Percentiles rank a stretch among this genome's conserved stretches.
These are phyloP conservation scores for Diaporthe ilicicola DNA, from an alignment of 2,329 filamentous ascomycete species.

Conservation along the genomic window DNA sequence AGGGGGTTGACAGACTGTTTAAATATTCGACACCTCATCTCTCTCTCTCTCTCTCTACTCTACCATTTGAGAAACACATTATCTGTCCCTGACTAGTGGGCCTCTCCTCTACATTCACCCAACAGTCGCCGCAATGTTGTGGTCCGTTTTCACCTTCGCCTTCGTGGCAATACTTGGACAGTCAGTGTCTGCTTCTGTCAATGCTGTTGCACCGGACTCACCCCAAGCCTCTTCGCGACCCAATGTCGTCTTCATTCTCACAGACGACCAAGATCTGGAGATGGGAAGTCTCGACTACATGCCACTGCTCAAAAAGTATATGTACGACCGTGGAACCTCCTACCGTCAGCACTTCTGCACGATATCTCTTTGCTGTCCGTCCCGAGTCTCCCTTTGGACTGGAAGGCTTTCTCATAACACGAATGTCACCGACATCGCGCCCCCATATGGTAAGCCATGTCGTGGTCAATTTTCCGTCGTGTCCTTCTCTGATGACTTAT, in stretches of 20 bases:
- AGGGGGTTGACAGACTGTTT: no score
- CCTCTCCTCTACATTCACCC: no score
- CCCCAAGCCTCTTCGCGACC: conserved; percentile 40
- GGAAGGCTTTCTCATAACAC: conserved; percentile 70
- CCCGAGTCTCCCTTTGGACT: conserved; percentile 67
- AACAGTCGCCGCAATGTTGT: no score
- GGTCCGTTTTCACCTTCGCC: no score
- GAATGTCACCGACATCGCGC: conserved; percentile 67
- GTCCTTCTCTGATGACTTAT: not conserved
- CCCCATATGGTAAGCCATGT: conserved; percentile 61
- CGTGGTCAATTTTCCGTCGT: not conserved
- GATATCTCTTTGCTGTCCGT: conserved; percentile 68
- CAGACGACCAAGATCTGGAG: conserved; percentile 71
- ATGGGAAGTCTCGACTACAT: conserved; percentile 67
- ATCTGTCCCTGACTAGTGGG: no score
- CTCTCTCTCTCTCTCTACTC: no score
- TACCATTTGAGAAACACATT: no score
- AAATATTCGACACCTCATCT: no score
- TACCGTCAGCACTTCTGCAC: conserved; percentile 68
- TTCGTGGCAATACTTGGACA: no score
- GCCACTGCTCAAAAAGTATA: conserved; percentile 61
- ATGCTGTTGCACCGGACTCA: no score
- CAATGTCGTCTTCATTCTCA: conserved; percentile 70
- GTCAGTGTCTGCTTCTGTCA: no score
- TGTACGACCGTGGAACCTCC: conserved; percentile 63